Conservation (phyloP, 495 filamentous ascomycete species). For the Chaetomidium leptoderma region DNA sequence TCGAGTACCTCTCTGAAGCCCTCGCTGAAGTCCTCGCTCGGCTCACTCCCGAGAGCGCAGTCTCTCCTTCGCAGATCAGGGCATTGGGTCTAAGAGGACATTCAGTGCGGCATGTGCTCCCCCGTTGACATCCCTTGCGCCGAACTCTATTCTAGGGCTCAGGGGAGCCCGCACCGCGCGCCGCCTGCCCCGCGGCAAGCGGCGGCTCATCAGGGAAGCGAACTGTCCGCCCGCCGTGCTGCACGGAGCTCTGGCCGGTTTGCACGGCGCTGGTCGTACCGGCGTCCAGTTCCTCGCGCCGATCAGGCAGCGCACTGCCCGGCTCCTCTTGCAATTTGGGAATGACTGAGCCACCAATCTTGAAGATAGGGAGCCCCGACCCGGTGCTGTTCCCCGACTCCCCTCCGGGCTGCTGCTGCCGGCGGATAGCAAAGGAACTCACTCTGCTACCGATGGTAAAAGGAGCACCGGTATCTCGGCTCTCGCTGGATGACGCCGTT, state of each 20-base stretch:
- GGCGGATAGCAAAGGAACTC: slow-evolving; percentile 22
- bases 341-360: slow-evolving; percentile 41
- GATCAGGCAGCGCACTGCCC: neutral
- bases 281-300: neutral
- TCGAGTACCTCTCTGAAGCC: too few relatives aligned
- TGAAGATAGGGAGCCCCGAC: slow-evolving; percentile 44
- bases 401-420: neutral
- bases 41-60: too few relatives aligned
- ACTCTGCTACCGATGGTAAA: slow-evolving; percentile 27
- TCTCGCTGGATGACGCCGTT: slow-evolving; percentile 19
- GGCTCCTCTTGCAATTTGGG: slow-evolving; percentile 3
- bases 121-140: too few relatives aligned
- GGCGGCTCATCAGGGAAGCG: slow-evolving; percentile 43
- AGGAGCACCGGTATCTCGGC: slow-evolving; percentile 14
- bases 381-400: neutral
- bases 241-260: neutral
- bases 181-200: neutral
- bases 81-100: too few relatives aligned
- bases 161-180: neutral
- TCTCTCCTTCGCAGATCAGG: too few relatives aligned
- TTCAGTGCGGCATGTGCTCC: too few relatives aligned
- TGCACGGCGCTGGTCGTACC: neutral
- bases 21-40: too few relatives aligned
- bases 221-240: slow-evolving; percentile 32
- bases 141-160: neutral